Percentiles rank a stretch among this genome's conserved stretches.
phyloP scores from a whole-genome alignment of 1,284 basidiomycete genomes.

The Moesziomyces sp. region DNA sequence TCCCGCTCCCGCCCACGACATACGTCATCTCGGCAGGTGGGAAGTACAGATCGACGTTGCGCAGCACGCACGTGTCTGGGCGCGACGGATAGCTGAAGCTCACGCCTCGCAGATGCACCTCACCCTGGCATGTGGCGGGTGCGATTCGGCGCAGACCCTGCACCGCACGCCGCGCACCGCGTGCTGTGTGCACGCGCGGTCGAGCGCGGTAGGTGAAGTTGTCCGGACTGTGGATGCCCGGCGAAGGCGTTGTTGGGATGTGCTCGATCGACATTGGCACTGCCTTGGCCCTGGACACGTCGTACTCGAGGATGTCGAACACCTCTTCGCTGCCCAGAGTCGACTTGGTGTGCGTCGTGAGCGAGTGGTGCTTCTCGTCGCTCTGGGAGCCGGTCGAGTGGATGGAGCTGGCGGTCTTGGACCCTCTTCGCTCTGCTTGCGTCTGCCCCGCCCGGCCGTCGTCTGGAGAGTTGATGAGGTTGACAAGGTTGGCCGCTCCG shows the following conservation, averaged over 20 bases:
- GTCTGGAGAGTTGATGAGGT: slow-evolving; percentile 71
- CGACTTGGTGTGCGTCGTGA: neutral
- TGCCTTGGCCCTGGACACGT: slow-evolving; percentile 26
- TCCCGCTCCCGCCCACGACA: slow-evolving; percentile 89
- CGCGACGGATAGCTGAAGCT: slow-evolving; percentile 89
- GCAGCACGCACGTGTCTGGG: slow-evolving; percentile 74
- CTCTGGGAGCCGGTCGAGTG: slow-evolving; percentile 12
- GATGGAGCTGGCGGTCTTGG: slow-evolving; percentile 5
- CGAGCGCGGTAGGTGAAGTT: slow-evolving; percentile 12
- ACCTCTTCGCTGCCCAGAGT: slow-evolving; percentile 3
- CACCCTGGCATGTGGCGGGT: slow-evolving; percentile 72
- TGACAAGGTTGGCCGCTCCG: slow-evolving; percentile 79
- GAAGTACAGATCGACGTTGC: slow-evolving; percentile 77
- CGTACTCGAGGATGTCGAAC: slow-evolving; percentile 30
- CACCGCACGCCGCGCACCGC: slow-evolving; percentile 8
- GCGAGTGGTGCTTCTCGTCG: slow-evolving; percentile 11
- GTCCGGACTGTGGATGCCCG: slow-evolving; percentile 14
- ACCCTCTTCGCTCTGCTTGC: neutral
- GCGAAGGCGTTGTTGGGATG: slow-evolving; percentile 30
- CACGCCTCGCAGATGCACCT: slow-evolving; percentile 80
- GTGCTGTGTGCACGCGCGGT: neutral
- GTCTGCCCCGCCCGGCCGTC: neutral
- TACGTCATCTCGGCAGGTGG: slow-evolving; percentile 88
- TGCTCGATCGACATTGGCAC: slow-evolving; percentile 50
- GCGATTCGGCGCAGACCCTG: slow-evolving; percentile 46